These are phyloP conservation scores for Trichoderma sp. DNA, from an alignment of 2,329 filamentous ascomycete genomes.

Conservation along the genomic window DNA sequence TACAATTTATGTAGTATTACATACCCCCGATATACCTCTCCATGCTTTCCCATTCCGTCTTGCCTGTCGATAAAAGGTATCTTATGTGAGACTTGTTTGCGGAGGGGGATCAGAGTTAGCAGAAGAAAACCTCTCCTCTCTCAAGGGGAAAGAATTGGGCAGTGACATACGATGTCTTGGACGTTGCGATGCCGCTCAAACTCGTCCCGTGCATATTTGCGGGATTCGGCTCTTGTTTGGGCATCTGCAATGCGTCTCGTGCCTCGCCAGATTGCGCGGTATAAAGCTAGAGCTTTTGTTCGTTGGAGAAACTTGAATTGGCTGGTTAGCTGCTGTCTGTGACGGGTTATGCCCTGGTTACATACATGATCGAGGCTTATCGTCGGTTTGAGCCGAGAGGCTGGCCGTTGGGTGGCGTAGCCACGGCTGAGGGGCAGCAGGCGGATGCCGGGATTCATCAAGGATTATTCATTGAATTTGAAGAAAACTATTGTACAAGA, in stretches of 20 bases:
- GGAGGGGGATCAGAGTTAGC: background rate
- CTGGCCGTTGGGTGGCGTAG: constrained; percentile 33
- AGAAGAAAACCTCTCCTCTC: background rate
- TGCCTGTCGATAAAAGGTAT: constrained; percentile 62
- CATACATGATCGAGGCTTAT: constrained; percentile 58
- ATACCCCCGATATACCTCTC: constrained; percentile 43
- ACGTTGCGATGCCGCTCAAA: constrained; percentile 58
- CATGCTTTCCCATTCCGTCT: constrained; percentile 64
- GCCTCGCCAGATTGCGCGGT: constrained; percentile 55
- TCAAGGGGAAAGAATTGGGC: background rate
- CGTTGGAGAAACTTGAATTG: constrained; percentile 55
- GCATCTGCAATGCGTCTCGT: constrained; percentile 51
- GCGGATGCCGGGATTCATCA: constrained; percentile 28
- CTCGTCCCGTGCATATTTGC: constrained; percentile 55
- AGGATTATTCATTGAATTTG: background rate
- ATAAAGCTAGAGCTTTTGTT: constrained; percentile 52
- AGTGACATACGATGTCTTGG: constrained; percentile 50
- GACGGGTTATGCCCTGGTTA: background rate
- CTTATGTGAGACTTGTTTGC: constrained; percentile 53
- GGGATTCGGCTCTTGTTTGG: constrained; percentile 52
- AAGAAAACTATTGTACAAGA: background rate
- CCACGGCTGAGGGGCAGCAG: constrained; percentile 32
- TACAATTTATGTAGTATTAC: constrained; percentile 31
- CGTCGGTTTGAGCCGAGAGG: constrained; percentile 35
- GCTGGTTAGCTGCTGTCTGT: background rate